A percentile compares a stretch with the other conserved stretches of the same genome.
Conservation (phyloP, 2,329 filamentous ascomycete species). For the Fusarium buharicum region DNA sequence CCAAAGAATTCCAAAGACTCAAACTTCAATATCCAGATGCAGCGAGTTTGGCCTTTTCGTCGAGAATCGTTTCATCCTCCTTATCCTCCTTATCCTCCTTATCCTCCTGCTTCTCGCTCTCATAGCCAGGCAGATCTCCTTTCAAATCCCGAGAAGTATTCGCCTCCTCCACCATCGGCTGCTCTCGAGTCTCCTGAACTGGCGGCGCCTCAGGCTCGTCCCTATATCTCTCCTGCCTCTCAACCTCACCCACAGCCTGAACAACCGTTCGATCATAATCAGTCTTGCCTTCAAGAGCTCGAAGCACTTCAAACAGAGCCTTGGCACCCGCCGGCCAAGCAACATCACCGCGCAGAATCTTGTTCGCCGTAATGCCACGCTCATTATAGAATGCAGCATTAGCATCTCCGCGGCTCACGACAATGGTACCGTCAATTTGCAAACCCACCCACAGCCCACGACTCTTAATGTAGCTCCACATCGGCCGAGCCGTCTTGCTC, state of each 20-base stretch:
- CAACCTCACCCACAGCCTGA: slow-evolving; percentile 42
- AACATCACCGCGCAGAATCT: slow-evolving; percentile 52
- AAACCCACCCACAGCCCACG: slow-evolving; percentile 82
- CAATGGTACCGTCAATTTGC: slow-evolving; percentile 81
- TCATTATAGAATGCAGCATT: slow-evolving; percentile 82
- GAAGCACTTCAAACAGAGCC: slow-evolving; percentile 54
- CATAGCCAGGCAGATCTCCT: slow-evolving; percentile 40
- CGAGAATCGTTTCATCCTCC: slow-evolving; percentile 32
- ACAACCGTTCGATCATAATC: slow-evolving; percentile 44
- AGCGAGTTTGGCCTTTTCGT: slow-evolving; percentile 46
- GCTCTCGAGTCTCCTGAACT: not conserved
- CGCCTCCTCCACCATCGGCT: not conserved
- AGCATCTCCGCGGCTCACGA: slow-evolving; percentile 80
- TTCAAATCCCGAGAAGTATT: not conserved
- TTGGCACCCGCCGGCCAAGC: slow-evolving; percentile 54
- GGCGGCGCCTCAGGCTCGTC: slow-evolving; percentile 14
- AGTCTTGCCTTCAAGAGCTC: slow-evolving; percentile 51
- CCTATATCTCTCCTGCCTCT: slow-evolving; percentile 47
- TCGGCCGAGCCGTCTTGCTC: slow-evolving; percentile 60
- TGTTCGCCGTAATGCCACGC: slow-evolving; percentile 50
- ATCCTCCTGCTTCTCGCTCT: slow-evolving; percentile 12
- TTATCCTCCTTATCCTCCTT: slow-evolving; percentile 27
- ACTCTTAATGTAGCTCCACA: slow-evolving; percentile 86
- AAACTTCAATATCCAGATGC: slow-evolving; percentile 34
- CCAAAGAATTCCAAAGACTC: not conserved